Evolutionary conservation across 345 rosid species (phyloP), one percentile per base, ranked within the genome.

Genomic region (Moricandia moricandioides): DNA sequence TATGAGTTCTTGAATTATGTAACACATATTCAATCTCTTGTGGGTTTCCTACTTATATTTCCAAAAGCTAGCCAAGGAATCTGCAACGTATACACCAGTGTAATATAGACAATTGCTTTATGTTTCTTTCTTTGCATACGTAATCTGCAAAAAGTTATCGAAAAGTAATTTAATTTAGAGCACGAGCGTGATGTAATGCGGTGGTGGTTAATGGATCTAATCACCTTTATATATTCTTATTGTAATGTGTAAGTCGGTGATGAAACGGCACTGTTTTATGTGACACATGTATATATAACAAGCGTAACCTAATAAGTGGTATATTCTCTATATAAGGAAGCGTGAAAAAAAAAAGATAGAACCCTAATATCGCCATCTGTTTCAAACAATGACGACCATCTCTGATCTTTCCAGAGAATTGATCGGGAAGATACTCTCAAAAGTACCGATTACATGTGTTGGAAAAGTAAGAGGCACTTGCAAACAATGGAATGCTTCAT

Each of bases 121-220:
- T 45, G 45, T 71, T 24, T 16, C 37, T 64, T 70, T 71, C 55
- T 45, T 34, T 65, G 43, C 34, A 8, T 77, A 71, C 76, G 77
- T 65, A 65, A 71, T 45, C 80, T 77, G 27, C 34, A 65, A 47
- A 77, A 71, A 6, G 55, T 45, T 29, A 33, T 37, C 2, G 13
- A 55, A 69, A 75, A 52, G 2, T 7, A 71, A 65, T 77, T 21
- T 21, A 21, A 21, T 71, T 71, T 64, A n/a, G 51, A 56, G 62
- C 71, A 76, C 71, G 71, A 70, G 75, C 51, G 7, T 71, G 72
- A 77, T 65, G 76, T 57, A 57, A 77, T 65, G 76, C 72, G 68
- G 72, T 77, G 40, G 71, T 77, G 76, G 80, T 45, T n/a, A n/a
- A n/a, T n/a, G 67, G 67, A 70, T 71, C 67, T 64, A 65, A 71